Conservation (phyloP, 2,329 filamentous ascomycete genomes). For the Alternaria longipes region DNA sequence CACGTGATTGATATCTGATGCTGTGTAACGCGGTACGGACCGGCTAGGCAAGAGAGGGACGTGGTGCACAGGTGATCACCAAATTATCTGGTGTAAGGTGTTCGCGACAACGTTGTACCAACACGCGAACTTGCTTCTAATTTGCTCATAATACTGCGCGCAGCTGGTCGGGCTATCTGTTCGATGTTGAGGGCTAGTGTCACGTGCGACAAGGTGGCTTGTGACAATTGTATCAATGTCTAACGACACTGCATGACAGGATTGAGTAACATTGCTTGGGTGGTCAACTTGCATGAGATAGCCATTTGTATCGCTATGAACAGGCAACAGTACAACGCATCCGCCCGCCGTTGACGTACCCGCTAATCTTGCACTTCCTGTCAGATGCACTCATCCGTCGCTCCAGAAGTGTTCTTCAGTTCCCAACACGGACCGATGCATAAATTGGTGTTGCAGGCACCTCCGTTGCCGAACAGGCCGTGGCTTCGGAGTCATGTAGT, state of each 20-base stretch:
- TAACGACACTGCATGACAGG: neutral
- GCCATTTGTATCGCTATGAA: constrained; percentile 17
- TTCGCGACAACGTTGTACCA: neutral
- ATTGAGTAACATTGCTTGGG: neutral
- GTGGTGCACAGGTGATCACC: neutral
- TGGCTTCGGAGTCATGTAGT: constrained; percentile 7
- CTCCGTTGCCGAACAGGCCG: constrained; percentile 3
- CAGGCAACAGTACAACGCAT: neutral
- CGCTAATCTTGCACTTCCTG: constrained; percentile 27
- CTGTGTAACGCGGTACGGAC: constrained; percentile 27
- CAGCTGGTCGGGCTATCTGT: neutral
- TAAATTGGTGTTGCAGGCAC: constrained; percentile 19
- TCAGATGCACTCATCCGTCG: constrained; percentile 28
- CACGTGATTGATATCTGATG: constrained; percentile 24
- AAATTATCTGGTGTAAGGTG: constrained; percentile 6
- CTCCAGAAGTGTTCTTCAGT: constrained; percentile 16
- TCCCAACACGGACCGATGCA: constrained; percentile 20
- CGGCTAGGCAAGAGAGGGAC: constrained; percentile 12
- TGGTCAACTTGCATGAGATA: constrained; percentile 15
- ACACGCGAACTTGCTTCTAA: neutral
- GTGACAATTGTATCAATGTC: neutral
- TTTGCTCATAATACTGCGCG: neutral
- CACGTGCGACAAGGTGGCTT: constrained; percentile 2
- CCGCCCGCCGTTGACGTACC: constrained; percentile 19
- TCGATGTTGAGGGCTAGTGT: neutral